Percentiles rank a stretch among this genome's conserved stretches.
Evolutionary conservation across 306 rosid species (phyloP).

Genomic region (Dalbergia cultrata): DNA sequence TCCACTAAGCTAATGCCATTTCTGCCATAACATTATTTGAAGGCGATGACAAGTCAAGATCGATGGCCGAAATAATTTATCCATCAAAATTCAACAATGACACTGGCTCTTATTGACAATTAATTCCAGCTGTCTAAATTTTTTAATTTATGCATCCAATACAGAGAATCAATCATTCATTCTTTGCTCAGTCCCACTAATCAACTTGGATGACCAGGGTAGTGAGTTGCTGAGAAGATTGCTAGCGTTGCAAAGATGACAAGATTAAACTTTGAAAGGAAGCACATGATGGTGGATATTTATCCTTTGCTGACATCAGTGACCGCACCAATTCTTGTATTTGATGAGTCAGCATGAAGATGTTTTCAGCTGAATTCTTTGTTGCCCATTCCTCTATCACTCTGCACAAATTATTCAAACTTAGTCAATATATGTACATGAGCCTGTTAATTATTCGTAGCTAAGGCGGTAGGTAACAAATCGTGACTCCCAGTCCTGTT

Average conservation of each 20-base stretch:
- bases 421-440: background rate
- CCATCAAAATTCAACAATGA: slow-evolving; percentile 11
- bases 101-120: slow-evolving; percentile 17
- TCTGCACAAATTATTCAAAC: slow-evolving; percentile 64
- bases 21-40: too few relatives aligned
- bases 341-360: slow-evolving; percentile 77
- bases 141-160: background rate
- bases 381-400: slow-evolving; percentile 73
- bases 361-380: slow-evolving; percentile 74
- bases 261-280: slow-evolving; percentile 70
- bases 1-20: too few relatives aligned
- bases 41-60: background rate
- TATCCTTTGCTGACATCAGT: slow-evolving; percentile 62
- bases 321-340: slow-evolving; percentile 62
- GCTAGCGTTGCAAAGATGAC: slow-evolving; percentile 69
- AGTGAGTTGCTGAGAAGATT: slow-evolving; percentile 23
- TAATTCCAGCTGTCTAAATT: slow-evolving; percentile 1
- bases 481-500: background rate
- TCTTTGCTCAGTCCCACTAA: slow-evolving; percentile 1
- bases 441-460: slow-evolving; percentile 6
- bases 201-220: slow-evolving; percentile 12
- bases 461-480: background rate
- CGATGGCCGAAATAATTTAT: background rate
- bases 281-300: slow-evolving; percentile 73
- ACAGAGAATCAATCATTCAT: slow-evolving; percentile 1